These are phyloP conservation scores for Rubia occidens DNA, from an alignment of 305 asterid species.

Conservation along the genomic window DNA sequence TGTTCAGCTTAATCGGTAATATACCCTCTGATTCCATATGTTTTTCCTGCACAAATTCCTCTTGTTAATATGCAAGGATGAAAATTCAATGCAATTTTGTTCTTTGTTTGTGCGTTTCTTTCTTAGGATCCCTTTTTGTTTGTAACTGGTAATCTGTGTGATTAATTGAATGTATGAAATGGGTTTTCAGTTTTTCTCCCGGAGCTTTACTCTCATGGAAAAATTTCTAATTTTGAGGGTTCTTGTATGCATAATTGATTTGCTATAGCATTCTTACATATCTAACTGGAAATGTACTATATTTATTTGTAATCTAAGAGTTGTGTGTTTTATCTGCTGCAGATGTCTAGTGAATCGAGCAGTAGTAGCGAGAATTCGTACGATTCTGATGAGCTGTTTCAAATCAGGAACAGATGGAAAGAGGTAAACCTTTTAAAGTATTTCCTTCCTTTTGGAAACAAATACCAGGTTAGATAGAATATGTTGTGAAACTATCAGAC, in stretches of 20 bases:
- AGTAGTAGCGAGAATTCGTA: slow-evolving; percentile 35
- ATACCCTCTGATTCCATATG: not conserved
- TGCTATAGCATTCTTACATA: not conserved
- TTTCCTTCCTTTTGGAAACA: not conserved
- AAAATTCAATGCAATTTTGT: not conserved
- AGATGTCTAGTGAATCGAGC: slow-evolving; percentile 56
- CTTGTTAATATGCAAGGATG: not conserved
- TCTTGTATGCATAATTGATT: not conserved
- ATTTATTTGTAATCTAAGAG: not conserved
- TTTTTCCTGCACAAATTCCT: not conserved
- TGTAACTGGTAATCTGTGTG: not conserved
- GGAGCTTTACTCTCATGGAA: not conserved
- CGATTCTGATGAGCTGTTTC: slow-evolving; percentile 47
- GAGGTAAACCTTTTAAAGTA: slow-evolving; percentile 37
- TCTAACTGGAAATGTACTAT: not conserved
- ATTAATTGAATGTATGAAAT: not conserved
- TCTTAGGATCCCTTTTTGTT: not conserved
- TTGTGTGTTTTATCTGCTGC: not conserved
- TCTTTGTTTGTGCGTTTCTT: not conserved
- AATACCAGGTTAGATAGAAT: no score
- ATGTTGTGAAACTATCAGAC: no score
- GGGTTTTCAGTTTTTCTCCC: not conserved
- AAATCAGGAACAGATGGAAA: slow-evolving; percentile 55
- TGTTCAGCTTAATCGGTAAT: not conserved
- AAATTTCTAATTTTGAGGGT: not conserved